These are phyloP conservation scores for Pseudonitzschia multistriata DNA, from an alignment of 108 stramenopile species.

Conservation along the genomic window DNA sequence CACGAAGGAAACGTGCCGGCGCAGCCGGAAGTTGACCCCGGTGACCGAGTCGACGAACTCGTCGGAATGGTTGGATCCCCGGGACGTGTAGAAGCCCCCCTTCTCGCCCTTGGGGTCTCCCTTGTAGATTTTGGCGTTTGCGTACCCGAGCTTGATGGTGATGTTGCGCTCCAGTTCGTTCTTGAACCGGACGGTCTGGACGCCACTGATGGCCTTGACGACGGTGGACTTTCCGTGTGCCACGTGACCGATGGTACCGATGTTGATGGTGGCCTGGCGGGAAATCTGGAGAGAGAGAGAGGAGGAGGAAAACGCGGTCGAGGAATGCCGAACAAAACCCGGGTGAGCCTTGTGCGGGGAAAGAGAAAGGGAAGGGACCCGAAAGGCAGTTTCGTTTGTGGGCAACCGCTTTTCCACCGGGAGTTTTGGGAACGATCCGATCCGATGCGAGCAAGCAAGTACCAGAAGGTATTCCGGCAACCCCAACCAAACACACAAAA, in stretches of 20 bases:
- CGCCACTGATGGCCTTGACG: constrained; percentile 98
- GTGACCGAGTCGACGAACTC: constrained; percentile 84
- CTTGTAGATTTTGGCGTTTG: constrained; percentile 99
- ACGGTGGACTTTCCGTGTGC: constrained; percentile 99
- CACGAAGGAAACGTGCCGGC: constrained; percentile 97
- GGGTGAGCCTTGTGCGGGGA: too few species aligned
- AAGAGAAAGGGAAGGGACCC: background rate
- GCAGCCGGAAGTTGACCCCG: constrained; percentile 83
- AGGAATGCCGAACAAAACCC: background rate
- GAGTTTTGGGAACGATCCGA: background rate
- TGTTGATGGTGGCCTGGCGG: constrained; percentile 99
- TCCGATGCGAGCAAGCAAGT: too few species aligned
- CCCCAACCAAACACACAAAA: background rate
- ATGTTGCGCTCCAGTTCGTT: constrained; percentile 99
- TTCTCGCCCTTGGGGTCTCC: constrained; percentile 64
- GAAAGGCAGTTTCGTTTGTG: too few species aligned
- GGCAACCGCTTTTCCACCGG: too few species aligned
- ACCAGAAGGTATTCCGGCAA: background rate
- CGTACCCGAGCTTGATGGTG: constrained; percentile 99
- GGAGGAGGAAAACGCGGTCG: background rate
- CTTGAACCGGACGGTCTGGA: constrained; percentile 99
- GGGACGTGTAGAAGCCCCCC: constrained; percentile 84
- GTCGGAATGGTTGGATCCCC: constrained; percentile 92
- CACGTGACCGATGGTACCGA: constrained; percentile 99
- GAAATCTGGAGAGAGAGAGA: constrained; percentile 70